These are phyloP conservation scores for Aureobasidium sp. DNA, from an alignment of 2,329 filamentous ascomycete genomes.

Conservation along the genomic window DNA sequence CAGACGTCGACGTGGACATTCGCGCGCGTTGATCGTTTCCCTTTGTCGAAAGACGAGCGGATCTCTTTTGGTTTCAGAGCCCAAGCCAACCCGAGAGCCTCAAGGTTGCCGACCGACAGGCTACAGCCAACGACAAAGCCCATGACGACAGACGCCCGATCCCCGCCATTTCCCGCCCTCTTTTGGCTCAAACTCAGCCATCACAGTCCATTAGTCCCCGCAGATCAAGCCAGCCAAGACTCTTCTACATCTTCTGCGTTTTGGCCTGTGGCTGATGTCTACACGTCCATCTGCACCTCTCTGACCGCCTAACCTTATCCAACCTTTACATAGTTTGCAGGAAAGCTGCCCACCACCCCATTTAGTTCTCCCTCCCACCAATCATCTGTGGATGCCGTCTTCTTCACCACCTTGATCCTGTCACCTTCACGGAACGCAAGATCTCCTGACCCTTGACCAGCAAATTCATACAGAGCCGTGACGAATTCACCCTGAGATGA, in stretches of 20 bases:
- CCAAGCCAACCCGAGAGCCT: not conserved
- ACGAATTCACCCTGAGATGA: constrained; percentile 37
- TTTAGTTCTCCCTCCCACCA: constrained; percentile 79
- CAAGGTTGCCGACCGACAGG: not conserved
- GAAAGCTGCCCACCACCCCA: constrained; percentile 63
- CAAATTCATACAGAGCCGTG: constrained; percentile 67
- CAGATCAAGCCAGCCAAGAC: not conserved
- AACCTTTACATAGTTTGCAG: constrained; percentile 61
- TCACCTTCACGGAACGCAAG: constrained; percentile 70
- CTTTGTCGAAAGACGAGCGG: not conserved
- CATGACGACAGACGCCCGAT: not conserved
- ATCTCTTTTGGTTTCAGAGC: not conserved
- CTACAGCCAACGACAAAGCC: not conserved
- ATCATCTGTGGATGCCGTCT: constrained; percentile 71
- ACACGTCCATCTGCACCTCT: not conserved
- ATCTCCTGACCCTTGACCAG: constrained; percentile 61
- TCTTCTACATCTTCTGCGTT: not conserved
- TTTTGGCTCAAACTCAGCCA: not conserved
- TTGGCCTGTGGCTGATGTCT: not conserved
- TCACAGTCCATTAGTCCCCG: not conserved
- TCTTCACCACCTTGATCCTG: constrained; percentile 66
- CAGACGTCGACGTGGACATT: not conserved
- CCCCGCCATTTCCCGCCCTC: not conserved
- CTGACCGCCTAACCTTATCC: not conserved
- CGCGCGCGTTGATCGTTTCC: not conserved